These are phyloP conservation scores for Entomortierella chlamydospora DNA, from an alignment of 192 early-diverging fungal genomes.

Conservation along the genomic window DNA sequence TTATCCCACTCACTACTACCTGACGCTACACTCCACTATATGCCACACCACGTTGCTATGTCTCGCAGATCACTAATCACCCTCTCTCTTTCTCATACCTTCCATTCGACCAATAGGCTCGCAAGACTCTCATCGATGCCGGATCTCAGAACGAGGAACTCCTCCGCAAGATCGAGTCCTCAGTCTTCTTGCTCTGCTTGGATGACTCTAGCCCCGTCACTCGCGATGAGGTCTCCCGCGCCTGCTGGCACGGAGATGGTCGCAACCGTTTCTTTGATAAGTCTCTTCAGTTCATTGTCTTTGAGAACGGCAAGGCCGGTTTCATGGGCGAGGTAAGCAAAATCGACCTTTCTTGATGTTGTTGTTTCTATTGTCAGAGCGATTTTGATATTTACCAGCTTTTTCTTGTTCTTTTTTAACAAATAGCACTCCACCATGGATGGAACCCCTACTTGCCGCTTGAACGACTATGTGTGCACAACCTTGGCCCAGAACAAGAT, in stretches of 20 bases:
- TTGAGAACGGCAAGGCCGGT: conserved; percentile 97
- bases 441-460: conserved; percentile 88
- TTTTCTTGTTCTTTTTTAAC: conserved; percentile 1
- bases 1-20: no score
- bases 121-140: conserved; percentile 71
- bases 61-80: conserved; percentile 3
- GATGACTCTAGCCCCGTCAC: conserved; percentile 91
- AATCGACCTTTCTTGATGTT: no score
- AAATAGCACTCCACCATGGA: conserved; percentile 90
- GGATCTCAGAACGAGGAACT: conserved; percentile 77
- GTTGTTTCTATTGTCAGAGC: no score
- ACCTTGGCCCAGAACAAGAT: conserved; percentile 74
- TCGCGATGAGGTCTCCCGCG: conserved; percentile 86
- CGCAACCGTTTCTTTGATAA: conserved; percentile 99
- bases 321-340: conserved; percentile 84
- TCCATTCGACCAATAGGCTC: conserved; percentile 51
- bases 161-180: conserved; percentile 86
- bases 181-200: conserved; percentile 91
- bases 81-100: neutral
- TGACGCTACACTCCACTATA: neutral
- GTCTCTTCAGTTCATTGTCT: conserved; percentile 95
- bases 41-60: neutral
- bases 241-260: conserved; percentile 97
- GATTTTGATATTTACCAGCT: neutral
- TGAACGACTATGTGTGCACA: conserved; percentile 86